Base-by-base conservation (phyloP, 768 basidiomycete genomes). In the Psilocybe azurescens region DNA sequence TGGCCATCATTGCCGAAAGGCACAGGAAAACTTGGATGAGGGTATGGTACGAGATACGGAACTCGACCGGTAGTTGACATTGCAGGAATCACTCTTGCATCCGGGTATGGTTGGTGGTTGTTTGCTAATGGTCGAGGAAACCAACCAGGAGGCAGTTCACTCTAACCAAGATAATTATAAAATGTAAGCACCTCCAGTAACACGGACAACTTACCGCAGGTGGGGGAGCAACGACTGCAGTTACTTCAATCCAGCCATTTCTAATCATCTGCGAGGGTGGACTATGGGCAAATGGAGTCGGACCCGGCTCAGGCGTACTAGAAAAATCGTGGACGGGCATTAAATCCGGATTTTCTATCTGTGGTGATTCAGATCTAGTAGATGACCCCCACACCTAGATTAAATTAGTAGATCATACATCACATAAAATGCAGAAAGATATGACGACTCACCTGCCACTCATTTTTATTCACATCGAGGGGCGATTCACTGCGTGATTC, bases 391-490 rank as follows among this genome's bases (percentile, higher is more conserved):
- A 65, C 14, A 59, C 38, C 64, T 65, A 56, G 46, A 53, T 55
- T 55, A 49, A 50, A 36, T 32, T 18, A 53, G 38, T 53, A 6
- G 32, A 33, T n/a, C 30, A 41, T 5, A 52, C n/a, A 14, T 24
- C 5, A 7, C 20, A 29, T 20, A 6, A 54, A 14, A 18, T 5
- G n/a, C 24, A 36, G 20, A 39, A 44, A 14, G 10, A 51, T 46
- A 33, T 47, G 20, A 30, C 28, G 53, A 56, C 64, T 13, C n/a
- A 65, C 64, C 61, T 58, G 60, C 64, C 64, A 65, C 47, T 62
- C 57, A 48, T 62, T 53, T 48, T 56, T 55, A 46, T 30, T 5
- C n/a, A 16, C n/a, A 44, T 44, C 14, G 41, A 44, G 11, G 41
- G 41, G n/a, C 8, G 41, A 44, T n/a, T 44, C 41, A 44, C 41